A percentile compares a stretch with the other conserved stretches of the same genome.
Conservation (phyloP, 805 yeast species). For the Metschnikowia vanudenii region DNA sequence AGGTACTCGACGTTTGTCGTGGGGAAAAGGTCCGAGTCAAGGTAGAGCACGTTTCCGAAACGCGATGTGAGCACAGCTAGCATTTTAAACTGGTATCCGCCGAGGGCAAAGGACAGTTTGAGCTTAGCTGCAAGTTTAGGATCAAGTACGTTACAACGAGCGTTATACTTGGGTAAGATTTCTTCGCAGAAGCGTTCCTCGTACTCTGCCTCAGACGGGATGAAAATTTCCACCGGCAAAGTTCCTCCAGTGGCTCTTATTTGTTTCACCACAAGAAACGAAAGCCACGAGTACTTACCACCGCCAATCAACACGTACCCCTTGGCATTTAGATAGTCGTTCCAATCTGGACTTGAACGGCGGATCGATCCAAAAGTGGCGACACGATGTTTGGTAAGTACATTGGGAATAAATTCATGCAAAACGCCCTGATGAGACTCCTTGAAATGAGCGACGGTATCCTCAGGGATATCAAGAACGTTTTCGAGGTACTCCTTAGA, state of each 20-base stretch:
- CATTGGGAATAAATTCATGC: conserved; percentile 27
- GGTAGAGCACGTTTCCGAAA: conserved; percentile 46
- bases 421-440: conserved; percentile 38
- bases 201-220: conserved; percentile 44
- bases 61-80: conserved; percentile 61
- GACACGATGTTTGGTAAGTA: conserved; percentile 26
- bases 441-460: conserved; percentile 33
- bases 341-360: conserved; percentile 41
- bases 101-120: conserved; percentile 25
- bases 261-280: conserved; percentile 49
- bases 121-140: conserved; percentile 18
- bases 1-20: conserved; percentile 43
- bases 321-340: conserved; percentile 27
- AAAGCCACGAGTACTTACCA: conserved; percentile 50
- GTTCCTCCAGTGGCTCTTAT: conserved; percentile 42
- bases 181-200: conserved; percentile 47
- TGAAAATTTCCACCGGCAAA: conserved; percentile 52
- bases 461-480: conserved; percentile 41
- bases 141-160: conserved; percentile 47
- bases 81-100: conserved; percentile 53
- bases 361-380: conserved; percentile 37
- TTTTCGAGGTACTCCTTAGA: conserved; percentile 45
- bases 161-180: conserved; percentile 43
- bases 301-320: conserved; percentile 56
- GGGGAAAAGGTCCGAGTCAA: conserved; percentile 54